Conservation (phyloP, 768 basidiomycete genomes). For the Suillus americanus region DNA sequence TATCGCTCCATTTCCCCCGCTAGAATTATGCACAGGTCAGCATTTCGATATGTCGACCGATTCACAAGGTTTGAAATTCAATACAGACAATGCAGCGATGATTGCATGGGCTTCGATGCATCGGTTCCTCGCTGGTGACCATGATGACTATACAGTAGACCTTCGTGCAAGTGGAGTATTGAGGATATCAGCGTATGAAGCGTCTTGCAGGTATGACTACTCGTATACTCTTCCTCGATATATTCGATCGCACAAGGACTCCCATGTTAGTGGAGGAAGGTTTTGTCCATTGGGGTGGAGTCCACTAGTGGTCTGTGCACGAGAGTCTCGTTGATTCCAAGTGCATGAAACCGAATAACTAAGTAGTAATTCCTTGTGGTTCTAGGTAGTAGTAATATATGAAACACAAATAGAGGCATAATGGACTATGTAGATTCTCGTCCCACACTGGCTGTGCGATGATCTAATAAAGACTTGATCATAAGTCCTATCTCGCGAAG, state of each 20-base stretch:
- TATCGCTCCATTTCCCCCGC: conserved; percentile 68
- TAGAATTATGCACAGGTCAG: conserved; percentile 72
- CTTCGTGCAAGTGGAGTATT: conserved; percentile 80
- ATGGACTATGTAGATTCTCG: neutral
- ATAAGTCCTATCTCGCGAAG: neutral
- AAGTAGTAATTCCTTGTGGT: no score
- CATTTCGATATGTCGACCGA: neutral
- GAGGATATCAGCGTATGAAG: conserved; percentile 33
- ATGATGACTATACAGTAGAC: conserved; percentile 61
- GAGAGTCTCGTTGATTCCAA: neutral
- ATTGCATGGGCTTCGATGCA: conserved; percentile 90
- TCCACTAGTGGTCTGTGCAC: neutral
- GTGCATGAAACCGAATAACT: neutral
- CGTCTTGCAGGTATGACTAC: neutral
- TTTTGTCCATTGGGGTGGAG: neutral
- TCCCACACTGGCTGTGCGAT: neutral
- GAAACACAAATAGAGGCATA: neutral
- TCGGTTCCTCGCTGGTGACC: conserved; percentile 63
- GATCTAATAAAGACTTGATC: neutral
- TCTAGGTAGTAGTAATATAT: neutral
- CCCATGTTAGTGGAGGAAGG: no score
- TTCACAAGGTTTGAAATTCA: neutral
- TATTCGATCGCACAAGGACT: neutral
- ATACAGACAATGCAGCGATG: conserved; percentile 93
- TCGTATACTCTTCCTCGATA: neutral